Evolutionary conservation across 2,329 filamentous ascomycete genomes (phyloP).

Genomic region (Ophiostoma montium): DNA sequence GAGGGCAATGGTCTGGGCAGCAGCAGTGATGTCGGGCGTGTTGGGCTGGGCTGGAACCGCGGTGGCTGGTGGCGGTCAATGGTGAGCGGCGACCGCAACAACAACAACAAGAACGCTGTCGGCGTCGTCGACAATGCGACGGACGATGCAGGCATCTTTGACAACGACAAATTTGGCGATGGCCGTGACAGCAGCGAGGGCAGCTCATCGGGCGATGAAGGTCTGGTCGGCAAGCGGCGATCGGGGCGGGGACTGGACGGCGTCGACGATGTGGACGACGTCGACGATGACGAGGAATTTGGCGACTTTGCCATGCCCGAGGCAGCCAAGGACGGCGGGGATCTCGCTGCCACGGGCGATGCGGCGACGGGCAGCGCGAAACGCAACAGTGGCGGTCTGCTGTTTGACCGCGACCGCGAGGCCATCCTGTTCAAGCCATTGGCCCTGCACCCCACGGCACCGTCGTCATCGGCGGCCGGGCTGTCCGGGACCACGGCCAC

Average conservation of each 20-base stretch:
- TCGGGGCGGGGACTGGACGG: slow-evolving; percentile 25
- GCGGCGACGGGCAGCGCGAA: slow-evolving; percentile 9
- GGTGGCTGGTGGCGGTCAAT: slow-evolving; percentile 24
- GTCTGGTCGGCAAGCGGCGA: slow-evolving; percentile 25
- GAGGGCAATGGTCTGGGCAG: slow-evolving; percentile 24
- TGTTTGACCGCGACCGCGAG: slow-evolving; percentile 19
- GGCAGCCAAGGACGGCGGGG: slow-evolving; percentile 19
- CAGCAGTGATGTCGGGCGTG: slow-evolving; percentile 18
- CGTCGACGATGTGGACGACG: slow-evolving; percentile 29
- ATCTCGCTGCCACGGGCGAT: not conserved
- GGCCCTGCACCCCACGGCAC: slow-evolving; percentile 32
- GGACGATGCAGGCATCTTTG: not conserved
- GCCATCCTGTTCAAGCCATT: slow-evolving; percentile 40
- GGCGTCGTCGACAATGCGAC: not conserved
- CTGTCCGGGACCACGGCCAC: not conserved
- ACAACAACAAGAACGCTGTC: not conserved
- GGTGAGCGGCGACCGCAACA: slow-evolving; percentile 13
- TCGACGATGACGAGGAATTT: slow-evolving; percentile 50
- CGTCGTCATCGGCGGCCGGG: not conserved
- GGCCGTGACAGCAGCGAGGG: slow-evolving; percentile 20
- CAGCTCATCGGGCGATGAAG: slow-evolving; percentile 16
- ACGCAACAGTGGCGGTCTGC: slow-evolving; percentile 4
- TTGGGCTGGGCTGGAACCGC: slow-evolving; percentile 19
- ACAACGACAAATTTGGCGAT: slow-evolving; percentile 22
- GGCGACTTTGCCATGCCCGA: slow-evolving; percentile 56